Conservation (phyloP, 176 grass and related monocot species). For the Avena insularis region DNA sequence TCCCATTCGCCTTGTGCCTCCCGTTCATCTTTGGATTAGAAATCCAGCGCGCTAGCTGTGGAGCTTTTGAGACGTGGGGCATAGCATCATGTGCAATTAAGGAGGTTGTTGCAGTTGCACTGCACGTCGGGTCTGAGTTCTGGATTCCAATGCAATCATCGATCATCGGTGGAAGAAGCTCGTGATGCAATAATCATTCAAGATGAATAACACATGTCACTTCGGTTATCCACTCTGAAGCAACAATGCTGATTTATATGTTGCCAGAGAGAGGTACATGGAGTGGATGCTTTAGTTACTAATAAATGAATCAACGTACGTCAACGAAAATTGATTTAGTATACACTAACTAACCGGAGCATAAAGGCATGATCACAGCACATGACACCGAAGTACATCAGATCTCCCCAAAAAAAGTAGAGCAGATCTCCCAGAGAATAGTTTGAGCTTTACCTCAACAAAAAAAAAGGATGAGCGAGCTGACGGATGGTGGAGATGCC, state of each 20-base stretch:
- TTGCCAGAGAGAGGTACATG: too few relatives aligned
- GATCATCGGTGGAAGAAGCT: background rate
- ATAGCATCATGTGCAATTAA: conserved; percentile 16
- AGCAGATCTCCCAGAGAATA: too few relatives aligned
- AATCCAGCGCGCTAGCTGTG: background rate
- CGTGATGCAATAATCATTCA: conserved; percentile 21
- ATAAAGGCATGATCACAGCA: conserved; percentile 34
- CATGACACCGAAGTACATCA: background rate
- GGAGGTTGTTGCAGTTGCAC: too few relatives aligned
- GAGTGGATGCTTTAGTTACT: too few relatives aligned
- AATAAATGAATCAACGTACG: background rate
- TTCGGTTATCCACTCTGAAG: background rate
- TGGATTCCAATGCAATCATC: conserved; percentile 34
- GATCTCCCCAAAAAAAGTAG: too few relatives aligned
- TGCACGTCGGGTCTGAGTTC: background rate
- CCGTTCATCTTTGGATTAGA: conserved; percentile 17
- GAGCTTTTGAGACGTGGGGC: conserved; percentile 17
- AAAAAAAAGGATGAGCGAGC: background rate
- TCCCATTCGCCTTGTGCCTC: conserved; percentile 34
- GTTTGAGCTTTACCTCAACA: background rate
- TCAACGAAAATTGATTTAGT: conserved; percentile 19
- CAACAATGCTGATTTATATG: too few relatives aligned
- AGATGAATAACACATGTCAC: conserved; percentile 17
- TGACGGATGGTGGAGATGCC: too few relatives aligned
- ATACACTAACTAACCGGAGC: background rate